Percentiles rank a stretch among this genome's conserved stretches.
phyloP scores from a whole-genome alignment of 805 yeast species.

The Candida oleophila region DNA sequence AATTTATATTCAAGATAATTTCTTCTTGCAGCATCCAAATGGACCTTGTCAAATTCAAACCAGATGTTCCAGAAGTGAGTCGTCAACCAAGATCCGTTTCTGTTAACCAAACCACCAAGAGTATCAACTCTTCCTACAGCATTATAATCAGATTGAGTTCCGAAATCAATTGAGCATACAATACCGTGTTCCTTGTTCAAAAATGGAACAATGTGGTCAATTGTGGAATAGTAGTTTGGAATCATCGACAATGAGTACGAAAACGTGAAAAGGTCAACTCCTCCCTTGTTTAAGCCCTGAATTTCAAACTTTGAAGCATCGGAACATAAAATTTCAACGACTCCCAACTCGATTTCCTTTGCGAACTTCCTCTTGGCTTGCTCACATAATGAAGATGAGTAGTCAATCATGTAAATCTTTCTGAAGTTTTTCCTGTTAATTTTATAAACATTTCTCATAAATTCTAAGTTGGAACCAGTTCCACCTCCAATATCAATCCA shows the following conservation, averaged over 20 bases:
- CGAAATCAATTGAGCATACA: slow-evolving; percentile 75
- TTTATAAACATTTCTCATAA: slow-evolving; percentile 59
- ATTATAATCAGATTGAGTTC: slow-evolving; percentile 67
- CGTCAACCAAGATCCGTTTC: slow-evolving; percentile 74
- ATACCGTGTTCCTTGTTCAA: slow-evolving; percentile 58
- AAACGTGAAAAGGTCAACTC: slow-evolving; percentile 74
- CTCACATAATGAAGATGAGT: slow-evolving; percentile 74
- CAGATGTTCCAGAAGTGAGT: slow-evolving; percentile 85
- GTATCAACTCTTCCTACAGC: slow-evolving; percentile 69
- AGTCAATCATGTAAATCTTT: slow-evolving; percentile 70
- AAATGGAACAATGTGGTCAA: slow-evolving; percentile 60
- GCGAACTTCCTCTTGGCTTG: slow-evolving; percentile 63
- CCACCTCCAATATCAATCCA: slow-evolving; percentile 90
- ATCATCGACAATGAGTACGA: slow-evolving; percentile 85
- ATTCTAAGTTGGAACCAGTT: slow-evolving; percentile 79
- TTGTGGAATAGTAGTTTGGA: slow-evolving; percentile 75
- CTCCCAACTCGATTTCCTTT: slow-evolving; percentile 49
- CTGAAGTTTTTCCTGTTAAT: slow-evolving; percentile 48
- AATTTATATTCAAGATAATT: slow-evolving; percentile 80
- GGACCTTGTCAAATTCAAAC: slow-evolving; percentile 84
- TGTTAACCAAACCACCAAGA: slow-evolving; percentile 67
- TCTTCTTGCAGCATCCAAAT: slow-evolving; percentile 76
- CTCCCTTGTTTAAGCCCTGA: slow-evolving; percentile 18
- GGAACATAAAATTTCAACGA: slow-evolving; percentile 58
- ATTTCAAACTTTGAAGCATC: slow-evolving; percentile 74